phyloP scores from a whole-genome alignment of 768 basidiomycete genomes.

The Cantharellus anzutake region DNA sequence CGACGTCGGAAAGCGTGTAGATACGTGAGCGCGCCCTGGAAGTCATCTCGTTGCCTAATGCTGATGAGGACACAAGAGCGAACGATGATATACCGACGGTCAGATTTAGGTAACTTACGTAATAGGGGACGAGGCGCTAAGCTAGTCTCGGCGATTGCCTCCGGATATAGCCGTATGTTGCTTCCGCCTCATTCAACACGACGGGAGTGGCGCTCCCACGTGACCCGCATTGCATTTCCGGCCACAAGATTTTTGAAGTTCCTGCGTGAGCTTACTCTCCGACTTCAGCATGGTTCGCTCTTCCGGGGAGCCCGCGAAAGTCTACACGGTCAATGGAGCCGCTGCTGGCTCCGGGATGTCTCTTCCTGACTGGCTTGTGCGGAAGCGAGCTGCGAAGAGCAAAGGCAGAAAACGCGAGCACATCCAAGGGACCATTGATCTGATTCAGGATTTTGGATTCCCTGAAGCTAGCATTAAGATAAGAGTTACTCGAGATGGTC shows the following conservation, averaged over 20 bases:
- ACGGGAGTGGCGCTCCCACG: no score
- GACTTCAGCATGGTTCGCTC: background rate
- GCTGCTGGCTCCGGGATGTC: slow-evolving; percentile 73
- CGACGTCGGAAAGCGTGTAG: slow-evolving; percentile 57
- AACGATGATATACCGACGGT: background rate
- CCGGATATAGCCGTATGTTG: no score
- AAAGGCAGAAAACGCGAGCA: slow-evolving; percentile 40
- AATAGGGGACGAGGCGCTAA: background rate
- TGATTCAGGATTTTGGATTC: slow-evolving; percentile 92
- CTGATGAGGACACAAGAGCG: background rate
- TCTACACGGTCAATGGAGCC: slow-evolving; percentile 93
- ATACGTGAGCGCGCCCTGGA: slow-evolving; percentile 16
- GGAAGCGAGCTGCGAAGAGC: slow-evolving; percentile 40
- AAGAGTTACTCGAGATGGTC: slow-evolving; percentile 79
- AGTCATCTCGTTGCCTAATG: background rate
- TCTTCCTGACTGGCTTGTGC: slow-evolving; percentile 85
- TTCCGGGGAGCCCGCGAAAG: slow-evolving; percentile 24
- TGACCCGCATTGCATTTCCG: no score
- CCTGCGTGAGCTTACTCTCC: no score
- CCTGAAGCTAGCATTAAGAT: slow-evolving; percentile 89
- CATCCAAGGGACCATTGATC: slow-evolving; percentile 56
- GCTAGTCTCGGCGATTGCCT: no score
- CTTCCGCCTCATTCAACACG: no score
- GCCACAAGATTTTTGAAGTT: no score
- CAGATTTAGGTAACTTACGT: background rate